Conservation (phyloP, 768 basidiomycete genomes). For the Royoungia palumana region DNA sequence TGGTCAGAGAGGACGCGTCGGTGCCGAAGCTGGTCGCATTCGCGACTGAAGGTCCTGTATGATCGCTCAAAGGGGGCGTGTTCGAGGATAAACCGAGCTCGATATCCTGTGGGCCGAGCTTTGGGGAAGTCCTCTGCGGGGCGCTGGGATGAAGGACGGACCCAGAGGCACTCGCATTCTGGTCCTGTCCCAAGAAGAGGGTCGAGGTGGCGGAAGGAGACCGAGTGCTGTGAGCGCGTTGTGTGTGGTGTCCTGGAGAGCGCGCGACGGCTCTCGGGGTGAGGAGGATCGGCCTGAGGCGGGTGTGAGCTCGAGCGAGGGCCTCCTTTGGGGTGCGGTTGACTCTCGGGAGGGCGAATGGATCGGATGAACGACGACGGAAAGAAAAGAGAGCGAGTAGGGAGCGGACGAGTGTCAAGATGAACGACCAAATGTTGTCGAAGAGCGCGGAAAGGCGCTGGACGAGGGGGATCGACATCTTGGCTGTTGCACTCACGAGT, state of each 20-base stretch:
- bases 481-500: conserved; percentile 9
- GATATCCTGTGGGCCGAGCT: conserved; percentile 9
- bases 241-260: not conserved
- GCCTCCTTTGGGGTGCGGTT: conserved; percentile 4
- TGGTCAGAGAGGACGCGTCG: conserved; percentile 11
- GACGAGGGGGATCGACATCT: conserved; percentile 14
- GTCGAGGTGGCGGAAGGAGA: conserved; percentile 14
- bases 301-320: conserved; percentile 12
- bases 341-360: conserved; percentile 7
- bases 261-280: conserved; percentile 11
- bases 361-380: conserved; percentile 10
- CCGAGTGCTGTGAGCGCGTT: conserved; percentile 5
- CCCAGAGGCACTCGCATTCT: not conserved
- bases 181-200: not conserved
- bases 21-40: not conserved
- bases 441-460: conserved; percentile 15
- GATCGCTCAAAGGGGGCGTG: not conserved
- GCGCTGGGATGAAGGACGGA: not conserved
- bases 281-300: conserved; percentile 21
- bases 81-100: conserved; percentile 17
- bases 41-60: not conserved
- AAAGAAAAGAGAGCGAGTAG: conserved; percentile 19
- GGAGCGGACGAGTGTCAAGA: conserved; percentile 29
- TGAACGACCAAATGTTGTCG: conserved; percentile 20
- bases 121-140: conserved; percentile 18